A percentile compares a stretch with the other conserved stretches of the same genome.
Conservation (phyloP, 140 eudicot species). For the Ambrosia hybrid region DNA sequence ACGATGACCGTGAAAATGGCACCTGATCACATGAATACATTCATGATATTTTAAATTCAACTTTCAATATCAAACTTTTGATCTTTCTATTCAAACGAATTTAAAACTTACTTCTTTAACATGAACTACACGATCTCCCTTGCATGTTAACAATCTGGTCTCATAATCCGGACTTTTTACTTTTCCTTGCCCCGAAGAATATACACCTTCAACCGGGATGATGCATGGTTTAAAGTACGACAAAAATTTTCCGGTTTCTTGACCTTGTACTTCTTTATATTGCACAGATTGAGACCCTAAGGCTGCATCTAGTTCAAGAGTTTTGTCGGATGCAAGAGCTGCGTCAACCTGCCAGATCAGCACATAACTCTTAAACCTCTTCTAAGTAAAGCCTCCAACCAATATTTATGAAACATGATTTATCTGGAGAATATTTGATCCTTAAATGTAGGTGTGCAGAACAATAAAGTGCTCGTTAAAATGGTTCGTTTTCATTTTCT, state of each 20-base stretch:
- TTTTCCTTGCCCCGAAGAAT: slow-evolving; percentile 40
- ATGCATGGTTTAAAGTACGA: slow-evolving; percentile 91
- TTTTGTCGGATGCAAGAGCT: slow-evolving; percentile 60
- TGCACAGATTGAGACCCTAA: slow-evolving; percentile 82
- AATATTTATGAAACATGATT: no score
- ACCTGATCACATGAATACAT: slow-evolving; percentile 43
- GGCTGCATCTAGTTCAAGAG: slow-evolving; percentile 77
- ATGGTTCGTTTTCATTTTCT: no score
- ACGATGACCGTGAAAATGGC: slow-evolving; percentile 59
- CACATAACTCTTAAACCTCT: slow-evolving; percentile 7
- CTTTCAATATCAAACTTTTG: slow-evolving; percentile 5
- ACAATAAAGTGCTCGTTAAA: no score
- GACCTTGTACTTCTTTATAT: slow-evolving; percentile 87
- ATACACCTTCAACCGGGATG: slow-evolving; percentile 57
- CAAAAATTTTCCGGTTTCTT: slow-evolving; percentile 81
- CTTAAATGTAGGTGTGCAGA: no score
- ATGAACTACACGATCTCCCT: slow-evolving; percentile 61
- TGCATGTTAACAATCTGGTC: slow-evolving; percentile 51
- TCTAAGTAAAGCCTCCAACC: slow-evolving; percentile 3
- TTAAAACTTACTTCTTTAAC: slow-evolving; percentile 42
- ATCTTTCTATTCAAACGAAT: slow-evolving; percentile 11
- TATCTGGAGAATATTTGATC: no score
- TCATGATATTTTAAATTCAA: not conserved
- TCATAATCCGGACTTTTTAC: slow-evolving; percentile 32
- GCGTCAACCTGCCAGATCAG: slow-evolving; percentile 44